phyloP scores from a whole-genome alignment of 768 basidiomycete species.

The Mycena filopes region DNA sequence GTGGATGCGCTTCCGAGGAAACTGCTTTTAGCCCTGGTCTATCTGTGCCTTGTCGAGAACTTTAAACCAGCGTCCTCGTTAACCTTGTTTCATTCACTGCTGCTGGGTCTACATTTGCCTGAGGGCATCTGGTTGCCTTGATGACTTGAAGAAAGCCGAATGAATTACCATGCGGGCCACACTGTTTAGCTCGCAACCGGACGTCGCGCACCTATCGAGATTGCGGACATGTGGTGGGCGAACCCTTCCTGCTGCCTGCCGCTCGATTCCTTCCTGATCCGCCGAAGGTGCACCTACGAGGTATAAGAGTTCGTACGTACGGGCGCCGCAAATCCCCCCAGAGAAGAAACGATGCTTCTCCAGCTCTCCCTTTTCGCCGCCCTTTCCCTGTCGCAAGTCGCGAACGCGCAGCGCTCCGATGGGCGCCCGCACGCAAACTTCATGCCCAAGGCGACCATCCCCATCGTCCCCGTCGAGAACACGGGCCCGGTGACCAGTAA shows the following conservation, averaged over 20 bases:
- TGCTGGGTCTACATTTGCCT: too few species aligned
- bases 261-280: constrained; percentile 19
- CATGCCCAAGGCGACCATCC: constrained; percentile 50
- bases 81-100: too few species aligned
- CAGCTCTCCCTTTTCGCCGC: constrained; percentile 20
- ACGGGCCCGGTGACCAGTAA: constrained; percentile 52
- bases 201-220: constrained; percentile 6
- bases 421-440: constrained; percentile 56
- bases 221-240: constrained; percentile 1
- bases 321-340: background rate
- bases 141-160: too few species aligned
- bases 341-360: constrained; percentile 28
- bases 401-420: constrained; percentile 47
- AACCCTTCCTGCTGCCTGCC: background rate
- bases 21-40: background rate
- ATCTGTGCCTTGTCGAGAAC: too few species aligned
- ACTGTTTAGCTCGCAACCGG: background rate
- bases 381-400: constrained; percentile 29
- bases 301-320: constrained; percentile 21
- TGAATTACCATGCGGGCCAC: too few species aligned
- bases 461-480: constrained; percentile 41
- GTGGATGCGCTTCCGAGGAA: constrained; percentile 5
- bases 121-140: too few species aligned
- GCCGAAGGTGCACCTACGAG: background rate
- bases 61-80: too few species aligned